Conservation (phyloP, 2,329 filamentous ascomycete species). For the Scytalidium lignicola region DNA sequence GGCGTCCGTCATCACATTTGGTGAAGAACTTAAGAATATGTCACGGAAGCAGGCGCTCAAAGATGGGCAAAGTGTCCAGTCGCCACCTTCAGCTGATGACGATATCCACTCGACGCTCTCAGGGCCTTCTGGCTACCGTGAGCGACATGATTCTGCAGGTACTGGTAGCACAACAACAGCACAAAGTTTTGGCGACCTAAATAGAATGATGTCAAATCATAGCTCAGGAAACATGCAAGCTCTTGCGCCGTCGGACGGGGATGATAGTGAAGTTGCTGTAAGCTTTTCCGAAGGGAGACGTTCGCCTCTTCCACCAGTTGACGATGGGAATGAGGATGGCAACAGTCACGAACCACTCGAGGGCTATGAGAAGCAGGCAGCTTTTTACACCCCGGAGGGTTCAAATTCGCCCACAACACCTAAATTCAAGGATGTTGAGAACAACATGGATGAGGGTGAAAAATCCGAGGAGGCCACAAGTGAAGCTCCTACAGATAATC, state of each 20-base stretch:
- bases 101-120: slow-evolving; percentile 51
- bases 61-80: slow-evolving; percentile 27
- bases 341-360: slow-evolving; percentile 7
- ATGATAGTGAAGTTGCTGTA: slow-evolving; percentile 54
- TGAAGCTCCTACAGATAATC: background rate
- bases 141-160: slow-evolving; percentile 56
- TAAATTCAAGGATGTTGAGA: slow-evolving; percentile 3
- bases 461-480: background rate
- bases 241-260: slow-evolving; percentile 33
- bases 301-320: slow-evolving; percentile 50
- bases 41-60: slow-evolving; percentile 51
- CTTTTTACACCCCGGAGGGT: slow-evolving; percentile 26
- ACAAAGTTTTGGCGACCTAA: slow-evolving; percentile 58
- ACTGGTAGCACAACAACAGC: slow-evolving; percentile 64
- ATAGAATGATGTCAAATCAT: slow-evolving; percentile 54
- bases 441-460: background rate
- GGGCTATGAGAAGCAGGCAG: slow-evolving; percentile 17
- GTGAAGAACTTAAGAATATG: slow-evolving; percentile 79
- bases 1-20: slow-evolving; percentile 94
- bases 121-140: slow-evolving; percentile 33
- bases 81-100: slow-evolving; percentile 26
- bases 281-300: slow-evolving; percentile 56
- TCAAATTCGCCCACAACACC: slow-evolving; percentile 11
- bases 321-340: slow-evolving; percentile 23
- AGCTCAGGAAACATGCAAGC: slow-evolving; percentile 32